Percentiles rank a stretch among this genome's conserved stretches.
These are phyloP conservation scores for Tetradesmus obliquus DNA, from an alignment of 139 green algal species.

Conservation along the genomic window DNA sequence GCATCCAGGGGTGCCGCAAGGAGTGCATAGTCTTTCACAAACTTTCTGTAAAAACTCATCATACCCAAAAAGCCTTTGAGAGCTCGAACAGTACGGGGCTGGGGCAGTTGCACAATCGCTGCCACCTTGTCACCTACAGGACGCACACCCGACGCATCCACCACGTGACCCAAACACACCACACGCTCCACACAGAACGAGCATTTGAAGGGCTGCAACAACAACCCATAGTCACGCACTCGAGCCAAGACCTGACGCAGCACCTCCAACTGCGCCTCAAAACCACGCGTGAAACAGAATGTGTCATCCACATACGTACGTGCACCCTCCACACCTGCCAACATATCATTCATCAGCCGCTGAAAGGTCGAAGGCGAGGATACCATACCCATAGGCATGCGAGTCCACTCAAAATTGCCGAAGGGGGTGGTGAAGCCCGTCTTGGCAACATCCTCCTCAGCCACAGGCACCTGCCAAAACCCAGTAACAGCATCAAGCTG, in stretches of 20 bases:
- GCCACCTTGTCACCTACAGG: slow-evolving; percentile 35
- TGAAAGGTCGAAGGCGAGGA: slow-evolving; percentile 42
- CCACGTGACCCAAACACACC: slow-evolving; percentile 38
- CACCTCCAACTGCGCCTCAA: slow-evolving; percentile 38
- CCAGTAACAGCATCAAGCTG: slow-evolving; percentile 29
- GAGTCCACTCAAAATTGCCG: slow-evolving; percentile 25
- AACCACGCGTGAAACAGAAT: slow-evolving; percentile 16
- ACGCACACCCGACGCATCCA: slow-evolving; percentile 12
- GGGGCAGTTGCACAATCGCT: slow-evolving; percentile 39
- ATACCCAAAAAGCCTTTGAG: slow-evolving; percentile 42
- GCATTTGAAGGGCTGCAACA: slow-evolving; percentile 43
- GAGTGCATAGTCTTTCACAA: slow-evolving; percentile 32
- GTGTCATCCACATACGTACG: slow-evolving; percentile 48
- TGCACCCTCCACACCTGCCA: not conserved
- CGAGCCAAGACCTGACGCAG: slow-evolving; percentile 2
- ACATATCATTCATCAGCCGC: slow-evolving; percentile 39
- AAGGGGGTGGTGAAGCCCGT: slow-evolving; percentile 15
- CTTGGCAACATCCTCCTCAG: not conserved
- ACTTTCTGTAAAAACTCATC: slow-evolving; percentile 23
- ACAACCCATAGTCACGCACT: not conserved
- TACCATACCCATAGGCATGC: slow-evolving; percentile 37
- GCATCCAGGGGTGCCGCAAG: not conserved
- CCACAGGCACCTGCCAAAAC: slow-evolving; percentile 27
- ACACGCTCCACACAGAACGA: slow-evolving; percentile 8
- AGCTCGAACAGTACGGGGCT: not conserved